phyloP scores from a whole-genome alignment of 1,284 basidiomycete species.

The Trametes sp. region DNA sequence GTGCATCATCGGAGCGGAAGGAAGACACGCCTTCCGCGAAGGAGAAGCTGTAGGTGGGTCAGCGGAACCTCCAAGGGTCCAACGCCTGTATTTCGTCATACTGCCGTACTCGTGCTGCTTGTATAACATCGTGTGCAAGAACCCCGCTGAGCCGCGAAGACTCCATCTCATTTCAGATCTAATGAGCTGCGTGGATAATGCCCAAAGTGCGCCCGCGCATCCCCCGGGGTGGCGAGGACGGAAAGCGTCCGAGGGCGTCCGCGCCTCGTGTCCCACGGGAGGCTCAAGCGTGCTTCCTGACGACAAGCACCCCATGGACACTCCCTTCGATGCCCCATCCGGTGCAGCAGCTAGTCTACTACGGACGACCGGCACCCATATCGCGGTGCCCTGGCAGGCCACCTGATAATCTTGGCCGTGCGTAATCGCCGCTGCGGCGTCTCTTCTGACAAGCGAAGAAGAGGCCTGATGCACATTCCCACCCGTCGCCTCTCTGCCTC shows the following conservation, averaged over 20 bases:
- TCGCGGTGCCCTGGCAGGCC: constrained; percentile 2
- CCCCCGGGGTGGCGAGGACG: background rate
- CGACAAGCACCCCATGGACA: background rate
- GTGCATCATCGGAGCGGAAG: constrained; percentile 8
- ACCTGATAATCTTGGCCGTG: constrained; percentile 9
- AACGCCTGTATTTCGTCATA: background rate
- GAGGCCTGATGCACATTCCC: background rate
- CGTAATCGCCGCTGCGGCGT: constrained; percentile 11
- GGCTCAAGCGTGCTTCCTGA: constrained; percentile 1
- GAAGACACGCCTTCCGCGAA: background rate
- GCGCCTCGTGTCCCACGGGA: constrained; percentile 5
- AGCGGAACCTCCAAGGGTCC: background rate
- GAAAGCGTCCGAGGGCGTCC: constrained; percentile 1
- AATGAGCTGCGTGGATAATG: constrained; percentile 1
- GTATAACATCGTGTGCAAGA: constrained; percentile 7
- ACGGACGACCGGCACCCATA: background rate
- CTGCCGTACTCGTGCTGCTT: constrained; percentile 2
- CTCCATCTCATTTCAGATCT: background rate
- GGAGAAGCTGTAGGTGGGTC: constrained; percentile 20
- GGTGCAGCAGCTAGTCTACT: background rate
- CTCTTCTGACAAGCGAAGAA: constrained; percentile 10
- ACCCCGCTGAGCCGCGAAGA: background rate
- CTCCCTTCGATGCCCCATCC: constrained; percentile 8
- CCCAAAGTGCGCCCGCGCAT: background rate
- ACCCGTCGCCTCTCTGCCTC: background rate